Evolutionary conservation across 1,284 basidiomycete species (phyloP).

Genomic region (Irpex lacteus): DNA sequence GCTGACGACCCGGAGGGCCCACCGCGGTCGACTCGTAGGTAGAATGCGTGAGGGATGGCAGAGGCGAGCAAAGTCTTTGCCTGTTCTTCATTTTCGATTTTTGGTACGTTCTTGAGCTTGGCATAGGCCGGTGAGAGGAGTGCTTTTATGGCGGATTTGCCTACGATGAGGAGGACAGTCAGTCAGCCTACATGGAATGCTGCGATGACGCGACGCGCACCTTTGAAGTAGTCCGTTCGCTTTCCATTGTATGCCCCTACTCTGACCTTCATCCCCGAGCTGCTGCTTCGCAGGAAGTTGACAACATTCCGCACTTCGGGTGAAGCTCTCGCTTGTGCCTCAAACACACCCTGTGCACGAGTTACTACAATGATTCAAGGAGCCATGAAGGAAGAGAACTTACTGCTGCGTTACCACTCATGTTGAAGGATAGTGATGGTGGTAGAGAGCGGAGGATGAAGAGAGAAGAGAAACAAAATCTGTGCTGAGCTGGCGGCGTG

Average conservation of each 20-base stretch:
- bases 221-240: constrained; percentile 97
- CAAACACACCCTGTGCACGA: constrained; percentile 31
- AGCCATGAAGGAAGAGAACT: background rate
- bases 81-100: constrained; percentile 74
- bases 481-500: constrained; percentile 14
- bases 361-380: background rate
- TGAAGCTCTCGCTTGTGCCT: constrained; percentile 75
- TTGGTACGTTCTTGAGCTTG: constrained; percentile 85
- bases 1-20: constrained; percentile 63
- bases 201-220: constrained; percentile 39
- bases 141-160: constrained; percentile 90
- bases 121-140: constrained; percentile 88
- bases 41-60: constrained; percentile 85
- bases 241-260: constrained; percentile 93
- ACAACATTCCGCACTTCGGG: constrained; percentile 77
- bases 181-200: background rate
- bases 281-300: constrained; percentile 82
- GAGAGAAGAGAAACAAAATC: constrained; percentile 5
- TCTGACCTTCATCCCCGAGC: constrained; percentile 85
- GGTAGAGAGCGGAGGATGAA: constrained; percentile 7
- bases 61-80: constrained; percentile 70
- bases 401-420: constrained; percentile 10
- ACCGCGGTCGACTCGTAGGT: constrained; percentile 84
- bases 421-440: constrained; percentile 4
- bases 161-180: constrained; percentile 37